Conservation (phyloP, 2,329 filamentous ascomycete species). For the Purpureocillium lavendulum region DNA sequence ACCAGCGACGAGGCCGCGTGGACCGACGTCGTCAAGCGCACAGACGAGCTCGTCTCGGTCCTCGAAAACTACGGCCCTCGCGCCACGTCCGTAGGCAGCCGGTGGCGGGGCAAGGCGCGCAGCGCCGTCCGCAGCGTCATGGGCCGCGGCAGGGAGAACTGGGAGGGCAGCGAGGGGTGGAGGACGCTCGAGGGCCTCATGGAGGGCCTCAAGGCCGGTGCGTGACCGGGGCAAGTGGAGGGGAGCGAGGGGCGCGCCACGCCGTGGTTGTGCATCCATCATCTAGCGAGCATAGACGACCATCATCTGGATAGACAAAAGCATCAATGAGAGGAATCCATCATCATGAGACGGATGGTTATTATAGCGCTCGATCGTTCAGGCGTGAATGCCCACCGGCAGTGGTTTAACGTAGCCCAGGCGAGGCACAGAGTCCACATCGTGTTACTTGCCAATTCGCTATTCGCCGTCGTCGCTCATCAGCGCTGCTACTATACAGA, state of each 20-base stretch:
- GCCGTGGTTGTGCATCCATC: too few relatives aligned
- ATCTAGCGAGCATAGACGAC: too few relatives aligned
- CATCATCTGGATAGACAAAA: neutral
- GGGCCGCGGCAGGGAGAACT: conserved; percentile 70
- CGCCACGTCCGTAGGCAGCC: conserved; percentile 60
- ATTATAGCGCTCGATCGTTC: too few relatives aligned
- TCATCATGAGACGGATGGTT: too few relatives aligned
- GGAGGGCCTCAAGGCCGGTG: conserved; percentile 41
- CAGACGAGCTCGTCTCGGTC: conserved; percentile 70
- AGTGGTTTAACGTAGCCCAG: too few relatives aligned
- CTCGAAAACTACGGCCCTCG: conserved; percentile 71
- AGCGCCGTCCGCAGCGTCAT: conserved; percentile 78
- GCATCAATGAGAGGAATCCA: neutral
- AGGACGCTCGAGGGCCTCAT: conserved; percentile 47
- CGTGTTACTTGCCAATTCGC: too few relatives aligned
- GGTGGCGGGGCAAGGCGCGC: conserved; percentile 84
- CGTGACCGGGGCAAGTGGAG: neutral
- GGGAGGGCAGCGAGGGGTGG: conserved; percentile 72
- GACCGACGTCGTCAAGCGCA: conserved; percentile 66
- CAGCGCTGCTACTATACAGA: neutral
- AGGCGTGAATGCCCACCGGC: too few relatives aligned
- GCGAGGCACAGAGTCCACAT: too few relatives aligned
- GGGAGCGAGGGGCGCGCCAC: neutral
- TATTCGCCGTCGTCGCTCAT: too few relatives aligned
- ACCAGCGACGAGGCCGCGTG: conserved; percentile 54